Evolutionary conservation across 345 rosid genomes (phyloP).

Genomic region (Chamaenerion angustifolium): DNA sequence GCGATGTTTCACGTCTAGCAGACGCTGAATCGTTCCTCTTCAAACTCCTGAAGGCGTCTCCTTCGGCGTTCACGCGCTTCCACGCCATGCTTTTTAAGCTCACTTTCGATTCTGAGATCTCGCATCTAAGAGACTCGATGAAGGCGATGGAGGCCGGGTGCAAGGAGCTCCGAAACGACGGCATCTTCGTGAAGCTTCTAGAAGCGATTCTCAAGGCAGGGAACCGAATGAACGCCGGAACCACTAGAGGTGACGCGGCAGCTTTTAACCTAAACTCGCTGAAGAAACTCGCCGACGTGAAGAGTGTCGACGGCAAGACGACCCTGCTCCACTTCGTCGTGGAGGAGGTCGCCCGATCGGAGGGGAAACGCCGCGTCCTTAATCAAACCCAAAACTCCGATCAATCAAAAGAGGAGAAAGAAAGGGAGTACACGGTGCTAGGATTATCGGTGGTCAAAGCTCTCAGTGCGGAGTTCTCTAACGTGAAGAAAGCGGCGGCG

Average conservation of each 20-base stretch:
- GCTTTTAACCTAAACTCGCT: constrained; percentile 70
- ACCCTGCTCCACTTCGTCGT: constrained; percentile 81
- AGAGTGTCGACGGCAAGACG: constrained; percentile 65
- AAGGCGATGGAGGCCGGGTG: constrained; percentile 50
- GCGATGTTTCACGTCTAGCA: constrained; percentile 42
- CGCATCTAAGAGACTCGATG: constrained; percentile 26
- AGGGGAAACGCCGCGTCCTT: constrained; percentile 62
- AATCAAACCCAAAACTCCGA: constrained; percentile 18
- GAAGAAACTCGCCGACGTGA: constrained; percentile 72
- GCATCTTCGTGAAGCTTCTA: constrained; percentile 69
- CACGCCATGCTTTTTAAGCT: constrained; percentile 55
- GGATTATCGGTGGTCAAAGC: constrained; percentile 77
- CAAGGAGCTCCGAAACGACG: constrained; percentile 52
- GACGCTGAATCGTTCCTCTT: constrained; percentile 64
- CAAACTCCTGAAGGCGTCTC: constrained; percentile 53
- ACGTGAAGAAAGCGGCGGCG: constrained; percentile 69
- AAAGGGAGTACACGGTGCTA: constrained; percentile 42
- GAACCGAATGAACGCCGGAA: constrained; percentile 86
- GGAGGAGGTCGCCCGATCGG: constrained; percentile 58
- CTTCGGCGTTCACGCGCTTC: constrained; percentile 52
- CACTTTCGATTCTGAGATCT: constrained; percentile 46
- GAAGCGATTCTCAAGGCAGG: constrained; percentile 95
- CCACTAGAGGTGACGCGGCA: constrained; percentile 75
- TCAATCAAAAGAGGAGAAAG: constrained; percentile 4
- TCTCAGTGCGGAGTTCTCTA: constrained; percentile 54